Evolutionary conservation across 257 asterid genomes (phyloP).

Genomic region (Solanum chiquidenum): DNA sequence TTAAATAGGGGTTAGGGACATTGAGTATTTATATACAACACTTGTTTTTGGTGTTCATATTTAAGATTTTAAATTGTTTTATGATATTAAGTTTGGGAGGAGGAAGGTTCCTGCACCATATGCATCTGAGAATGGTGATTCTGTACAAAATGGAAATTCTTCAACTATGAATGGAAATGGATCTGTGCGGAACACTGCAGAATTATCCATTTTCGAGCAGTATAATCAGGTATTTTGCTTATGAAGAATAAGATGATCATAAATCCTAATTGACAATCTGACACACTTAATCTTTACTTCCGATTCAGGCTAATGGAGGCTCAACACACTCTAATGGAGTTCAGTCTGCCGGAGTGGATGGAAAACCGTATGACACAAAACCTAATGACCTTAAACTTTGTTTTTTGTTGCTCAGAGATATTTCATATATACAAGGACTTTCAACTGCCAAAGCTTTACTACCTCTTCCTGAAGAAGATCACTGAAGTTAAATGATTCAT

Average conservation of each 20-base stretch:
- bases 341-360: conserved; percentile 35
- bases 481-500: not conserved
- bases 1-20: not conserved
- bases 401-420: not conserved
- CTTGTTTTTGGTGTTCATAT: conserved; percentile 22
- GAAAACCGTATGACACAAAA: conserved; percentile 46
- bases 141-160: conserved; percentile 19
- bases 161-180: conserved; percentile 28
- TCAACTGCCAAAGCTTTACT: not conserved
- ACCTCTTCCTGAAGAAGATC: not conserved
- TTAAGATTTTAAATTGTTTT: conserved; percentile 82
- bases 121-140: conserved; percentile 28
- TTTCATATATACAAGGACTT: not conserved
- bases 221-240: conserved; percentile 47
- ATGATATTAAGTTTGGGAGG: conserved; percentile 96
- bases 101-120: conserved; percentile 41
- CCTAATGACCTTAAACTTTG: not conserved
- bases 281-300: conserved; percentile 7
- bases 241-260: not conserved
- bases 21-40: conserved; percentile 17
- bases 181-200: conserved; percentile 43
- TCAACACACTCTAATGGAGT: conserved; percentile 29
- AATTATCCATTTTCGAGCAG: conserved; percentile 80
- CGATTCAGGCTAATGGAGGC: conserved; percentile 42
- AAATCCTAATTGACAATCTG: conserved; percentile 4